Evolutionary conservation across 768 basidiomycete species (phyloP).

Genomic region (Boletales sp.): DNA sequence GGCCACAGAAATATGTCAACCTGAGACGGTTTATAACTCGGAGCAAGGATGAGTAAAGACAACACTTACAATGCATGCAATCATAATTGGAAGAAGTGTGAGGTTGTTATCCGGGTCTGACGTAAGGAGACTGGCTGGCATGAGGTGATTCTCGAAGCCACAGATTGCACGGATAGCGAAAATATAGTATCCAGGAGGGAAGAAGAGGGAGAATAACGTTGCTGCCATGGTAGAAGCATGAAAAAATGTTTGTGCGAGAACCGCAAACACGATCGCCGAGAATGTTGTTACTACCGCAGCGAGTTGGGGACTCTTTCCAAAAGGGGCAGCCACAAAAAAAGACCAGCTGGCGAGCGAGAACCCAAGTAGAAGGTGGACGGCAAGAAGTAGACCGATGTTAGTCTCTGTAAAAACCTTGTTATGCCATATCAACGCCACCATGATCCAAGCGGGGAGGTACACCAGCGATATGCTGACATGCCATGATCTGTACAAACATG

Average conservation of each 20-base stretch:
- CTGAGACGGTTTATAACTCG: slow-evolving; percentile 30
- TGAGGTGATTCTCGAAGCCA: slow-evolving; percentile 60
- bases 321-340: slow-evolving; percentile 65
- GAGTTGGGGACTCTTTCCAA: slow-evolving; percentile 69
- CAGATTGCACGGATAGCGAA: slow-evolving; percentile 66
- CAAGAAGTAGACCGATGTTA: slow-evolving; percentile 55
- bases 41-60: background rate
- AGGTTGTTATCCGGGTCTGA: slow-evolving; percentile 60
- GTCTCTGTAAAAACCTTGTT: slow-evolving; percentile 62
- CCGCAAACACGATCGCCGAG: slow-evolving; percentile 60
- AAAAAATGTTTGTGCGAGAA: slow-evolving; percentile 57
- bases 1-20: slow-evolving; percentile 76
- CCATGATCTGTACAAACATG: slow-evolving; percentile 44
- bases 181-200: slow-evolving; percentile 74
- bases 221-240: slow-evolving; percentile 41
- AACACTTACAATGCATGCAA: slow-evolving; percentile 57
- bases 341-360: slow-evolving; percentile 68
- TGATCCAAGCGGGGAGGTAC: slow-evolving; percentile 77
- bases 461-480: slow-evolving; percentile 60
- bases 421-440: slow-evolving; percentile 63
- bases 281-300: slow-evolving; percentile 67
- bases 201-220: slow-evolving; percentile 63
- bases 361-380: slow-evolving; percentile 64
- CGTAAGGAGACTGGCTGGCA: slow-evolving; percentile 50
- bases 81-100: slow-evolving; percentile 52